Evolutionary conservation across 2,329 filamentous ascomycete species (phyloP), one percentile per base, ranked within the genome.

Genomic region (Orbilia ellipsospora): DNA sequence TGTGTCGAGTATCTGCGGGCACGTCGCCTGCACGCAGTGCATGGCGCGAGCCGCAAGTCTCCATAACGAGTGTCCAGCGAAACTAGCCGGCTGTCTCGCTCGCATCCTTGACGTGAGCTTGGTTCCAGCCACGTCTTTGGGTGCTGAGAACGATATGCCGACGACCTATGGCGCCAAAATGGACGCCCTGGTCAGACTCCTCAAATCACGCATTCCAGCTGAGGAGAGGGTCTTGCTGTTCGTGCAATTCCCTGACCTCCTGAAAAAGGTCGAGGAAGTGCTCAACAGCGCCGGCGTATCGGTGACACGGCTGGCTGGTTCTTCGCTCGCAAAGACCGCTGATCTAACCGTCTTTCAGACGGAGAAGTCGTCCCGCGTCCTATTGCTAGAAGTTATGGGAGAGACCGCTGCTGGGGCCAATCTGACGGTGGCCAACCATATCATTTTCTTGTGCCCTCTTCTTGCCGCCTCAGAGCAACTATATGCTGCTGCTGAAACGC

Each of bases 341-440:
- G 82, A 61, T 13, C 59, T 75, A 2, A 59, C 64, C 2, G 18
- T 44, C 6, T 75, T 75, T 16, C 72, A 75, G 36, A 55, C 7
- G 26, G 40, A 61, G n/a, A 56, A 55, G 12, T 36, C 52, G 0
- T 81, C 80, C 31, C 86, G 85, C 61, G 86, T 88, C 0, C 81
- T 90, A 3, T 82, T 91, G 15, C 81, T 91, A 31, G 86, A 88
- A 68, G 82, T 88, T 1, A 85, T 84, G 0, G 84, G 85, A 76
- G 86, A 87, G 40, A 86, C 86, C 63, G 87, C 89, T 1, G 85
- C 89, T 36, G 89, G 89, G 61, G 81, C 86, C 8, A 91, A 91
- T 77, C 81, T 91, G 1, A 87, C 88, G 55, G 85, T 85, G 45
- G 88, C 88, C 0, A 90, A 90, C 75, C 88, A 91, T 69, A 82